Percentiles rank a stretch among this genome's conserved stretches.
These are phyloP conservation scores for Colletotrichum simmondsii DNA, from an alignment of 2,329 filamentous ascomycete genomes.

Conservation along the genomic window DNA sequence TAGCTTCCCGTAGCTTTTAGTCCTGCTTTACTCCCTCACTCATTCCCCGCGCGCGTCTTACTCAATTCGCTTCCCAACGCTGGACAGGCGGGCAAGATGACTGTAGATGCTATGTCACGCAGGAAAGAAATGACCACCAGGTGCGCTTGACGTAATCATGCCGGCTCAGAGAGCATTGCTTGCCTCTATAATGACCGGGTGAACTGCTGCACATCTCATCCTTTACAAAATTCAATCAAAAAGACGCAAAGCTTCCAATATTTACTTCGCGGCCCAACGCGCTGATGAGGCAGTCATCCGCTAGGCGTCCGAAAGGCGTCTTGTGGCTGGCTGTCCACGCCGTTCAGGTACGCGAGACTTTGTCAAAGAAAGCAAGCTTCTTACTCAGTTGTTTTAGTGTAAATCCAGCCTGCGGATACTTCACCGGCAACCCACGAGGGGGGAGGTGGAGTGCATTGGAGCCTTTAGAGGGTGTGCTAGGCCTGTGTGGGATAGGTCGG, in stretches of 20 bases:
- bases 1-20: not conserved
- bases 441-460: not conserved
- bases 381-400: not conserved
- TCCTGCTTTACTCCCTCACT: not conserved
- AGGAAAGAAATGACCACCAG: not conserved
- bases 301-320: not conserved
- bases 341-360: not conserved
- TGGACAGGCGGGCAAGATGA: not conserved
- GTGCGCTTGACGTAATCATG: not conserved
- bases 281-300: not conserved
- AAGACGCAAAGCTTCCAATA: not conserved
- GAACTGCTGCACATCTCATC: not conserved
- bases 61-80: not conserved
- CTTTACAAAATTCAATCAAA: not conserved
- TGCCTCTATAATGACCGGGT: not conserved
- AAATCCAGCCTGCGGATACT: too few species aligned
- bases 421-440: not conserved
- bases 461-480: constrained; percentile 3
- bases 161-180: not conserved
- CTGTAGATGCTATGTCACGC: not conserved
- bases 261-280: not conserved
- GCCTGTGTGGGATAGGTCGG: constrained; percentile 3
- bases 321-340: constrained; percentile 4
- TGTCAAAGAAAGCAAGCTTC: not conserved
- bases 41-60: not conserved